phyloP scores from a whole-genome alignment of 768 basidiomycete species.

The Nevesoporus exiguus region DNA sequence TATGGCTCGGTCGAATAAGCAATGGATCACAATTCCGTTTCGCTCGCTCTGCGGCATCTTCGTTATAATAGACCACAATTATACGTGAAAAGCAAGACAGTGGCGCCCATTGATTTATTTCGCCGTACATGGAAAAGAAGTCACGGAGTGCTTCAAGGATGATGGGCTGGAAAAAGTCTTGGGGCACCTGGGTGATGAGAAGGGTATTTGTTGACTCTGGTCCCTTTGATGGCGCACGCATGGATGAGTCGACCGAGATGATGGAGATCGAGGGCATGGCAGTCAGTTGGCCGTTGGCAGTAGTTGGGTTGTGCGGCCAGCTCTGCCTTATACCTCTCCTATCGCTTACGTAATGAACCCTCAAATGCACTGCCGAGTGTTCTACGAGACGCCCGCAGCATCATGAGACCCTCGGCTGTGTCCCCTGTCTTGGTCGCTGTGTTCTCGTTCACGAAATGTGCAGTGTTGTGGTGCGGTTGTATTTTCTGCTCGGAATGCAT shows the following conservation, averaged over 20 bases:
- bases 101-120: constrained; percentile 89
- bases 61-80: constrained; percentile 70
- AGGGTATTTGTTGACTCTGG: constrained; percentile 70
- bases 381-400: constrained; percentile 4
- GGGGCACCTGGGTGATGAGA: constrained; percentile 74
- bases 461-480: constrained; percentile 8
- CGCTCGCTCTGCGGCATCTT: constrained; percentile 62
- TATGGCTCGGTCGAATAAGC: constrained; percentile 47
- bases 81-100: constrained; percentile 78
- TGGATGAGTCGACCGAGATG: constrained; percentile 13
- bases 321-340: constrained; percentile 5
- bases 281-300: constrained; percentile 2
- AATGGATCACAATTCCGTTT: constrained; percentile 66
- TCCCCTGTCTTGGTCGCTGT: constrained; percentile 12
- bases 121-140: constrained; percentile 76
- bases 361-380: background rate
- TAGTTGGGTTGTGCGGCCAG: background rate
- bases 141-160: constrained; percentile 61
- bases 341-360: constrained; percentile 21
- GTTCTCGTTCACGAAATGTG: background rate
- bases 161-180: constrained; percentile 69
- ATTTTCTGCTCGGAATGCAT: constrained; percentile 17
- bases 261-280: constrained; percentile 31
- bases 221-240: background rate
- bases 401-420: constrained; percentile 15